Percentiles rank a stretch among this genome's conserved stretches.
These are phyloP conservation scores for Fragaria nilgerrensis DNA, from an alignment of 306 rosid species.

Conservation along the genomic window DNA sequence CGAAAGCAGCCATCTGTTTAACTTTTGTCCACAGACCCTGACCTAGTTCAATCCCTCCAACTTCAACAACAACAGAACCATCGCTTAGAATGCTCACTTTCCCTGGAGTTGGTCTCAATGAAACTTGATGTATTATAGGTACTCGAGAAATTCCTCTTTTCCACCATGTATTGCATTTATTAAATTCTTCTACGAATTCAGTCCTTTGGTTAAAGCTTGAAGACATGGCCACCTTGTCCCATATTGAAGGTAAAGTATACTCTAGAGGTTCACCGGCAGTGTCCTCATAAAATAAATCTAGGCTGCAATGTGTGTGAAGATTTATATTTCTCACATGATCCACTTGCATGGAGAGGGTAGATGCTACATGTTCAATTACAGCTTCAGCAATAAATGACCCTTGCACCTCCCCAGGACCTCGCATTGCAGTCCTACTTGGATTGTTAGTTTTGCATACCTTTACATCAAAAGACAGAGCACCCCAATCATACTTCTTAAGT, in stretches of 20 bases:
- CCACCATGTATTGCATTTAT: slow-evolving; percentile 59
- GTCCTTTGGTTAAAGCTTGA: slow-evolving; percentile 54
- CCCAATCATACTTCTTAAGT: slow-evolving; percentile 90
- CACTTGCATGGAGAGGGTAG: slow-evolving; percentile 62
- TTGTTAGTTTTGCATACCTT: slow-evolving; percentile 86
- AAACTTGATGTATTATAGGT: slow-evolving; percentile 48
- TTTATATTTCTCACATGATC: slow-evolving; percentile 69
- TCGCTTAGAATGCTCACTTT: slow-evolving; percentile 72
- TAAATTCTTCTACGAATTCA: slow-evolving; percentile 56
- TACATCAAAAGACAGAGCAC: slow-evolving; percentile 73
- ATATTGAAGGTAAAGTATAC: slow-evolving; percentile 77
- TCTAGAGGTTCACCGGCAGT: slow-evolving; percentile 62
- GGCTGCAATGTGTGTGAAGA: slow-evolving; percentile 71
- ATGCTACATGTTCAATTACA: slow-evolving; percentile 78
- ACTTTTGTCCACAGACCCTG: slow-evolving; percentile 99
- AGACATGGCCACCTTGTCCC: slow-evolving; percentile 64
- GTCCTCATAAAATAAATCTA: slow-evolving; percentile 45
- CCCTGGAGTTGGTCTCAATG: slow-evolving; percentile 65
- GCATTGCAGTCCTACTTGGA: slow-evolving; percentile 84
- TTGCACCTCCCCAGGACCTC: slow-evolving; percentile 86
- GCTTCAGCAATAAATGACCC: slow-evolving; percentile 93
- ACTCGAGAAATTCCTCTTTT: slow-evolving; percentile 85
- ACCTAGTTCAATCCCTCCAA: slow-evolving; percentile 92
- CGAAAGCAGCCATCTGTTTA: slow-evolving; percentile 80
- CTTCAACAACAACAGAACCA: slow-evolving; percentile 80